Percentiles rank a stretch among this genome's conserved stretches.
Conservation (phyloP, 805 yeast species). For the Cyberlindnera maclurae region DNA sequence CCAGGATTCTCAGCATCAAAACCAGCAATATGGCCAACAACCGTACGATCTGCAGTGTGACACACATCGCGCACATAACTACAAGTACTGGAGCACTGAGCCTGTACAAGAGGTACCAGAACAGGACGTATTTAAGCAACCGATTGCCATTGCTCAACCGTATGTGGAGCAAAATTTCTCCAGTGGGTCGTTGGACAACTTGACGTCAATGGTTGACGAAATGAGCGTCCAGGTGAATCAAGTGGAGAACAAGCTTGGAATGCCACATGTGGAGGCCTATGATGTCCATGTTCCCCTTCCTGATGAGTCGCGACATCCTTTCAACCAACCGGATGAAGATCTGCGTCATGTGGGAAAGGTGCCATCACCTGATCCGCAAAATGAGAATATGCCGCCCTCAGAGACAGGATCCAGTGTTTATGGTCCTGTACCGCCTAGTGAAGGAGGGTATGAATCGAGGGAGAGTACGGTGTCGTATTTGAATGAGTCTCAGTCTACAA, state of each 20-base stretch:
- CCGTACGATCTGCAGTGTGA: neutral
- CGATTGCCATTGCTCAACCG: neutral
- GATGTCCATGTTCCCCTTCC: conserved; percentile 14
- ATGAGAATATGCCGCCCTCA: conserved; percentile 5
- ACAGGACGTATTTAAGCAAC: neutral
- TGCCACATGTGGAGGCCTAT: conserved; percentile 4
- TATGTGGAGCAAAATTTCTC: neutral
- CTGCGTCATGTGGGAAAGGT: too few relatives aligned
- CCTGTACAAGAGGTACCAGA: too few relatives aligned
- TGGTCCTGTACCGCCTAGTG: conserved; percentile 14
- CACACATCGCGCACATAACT: conserved; percentile 1
- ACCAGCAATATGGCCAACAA: neutral
- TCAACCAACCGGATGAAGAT: neutral
- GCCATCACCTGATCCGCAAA: neutral
- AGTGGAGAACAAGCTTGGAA: conserved; percentile 17
- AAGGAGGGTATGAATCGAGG: neutral
- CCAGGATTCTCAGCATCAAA: neutral
- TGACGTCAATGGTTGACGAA: conserved; percentile 31
- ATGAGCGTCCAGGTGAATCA: conserved; percentile 21
- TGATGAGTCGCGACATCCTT: neutral
- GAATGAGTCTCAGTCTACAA: conserved; percentile 1
- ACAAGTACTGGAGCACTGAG: conserved; percentile 14
- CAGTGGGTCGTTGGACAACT: conserved; percentile 22
- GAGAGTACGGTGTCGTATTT: conserved; percentile 3
- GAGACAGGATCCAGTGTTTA: conserved; percentile 20